phyloP scores from a whole-genome alignment of 805 yeast species.

The Lipomyces orientalis region DNA sequence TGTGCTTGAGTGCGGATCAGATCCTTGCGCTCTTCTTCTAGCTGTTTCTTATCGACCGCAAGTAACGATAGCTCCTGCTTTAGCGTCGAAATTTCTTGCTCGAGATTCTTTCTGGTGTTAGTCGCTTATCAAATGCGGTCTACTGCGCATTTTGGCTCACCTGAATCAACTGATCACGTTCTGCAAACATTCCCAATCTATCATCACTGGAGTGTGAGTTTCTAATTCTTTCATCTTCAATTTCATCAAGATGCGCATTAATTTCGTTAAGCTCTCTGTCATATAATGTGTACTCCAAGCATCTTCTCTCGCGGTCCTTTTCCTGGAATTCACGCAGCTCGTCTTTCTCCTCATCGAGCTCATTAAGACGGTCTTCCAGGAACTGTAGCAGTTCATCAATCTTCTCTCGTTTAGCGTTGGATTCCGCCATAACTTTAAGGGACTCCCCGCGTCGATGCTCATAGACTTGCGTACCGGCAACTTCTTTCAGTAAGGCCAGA shows the following conservation, averaged over 20 bases:
- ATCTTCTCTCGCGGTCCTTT: constrained; percentile 69
- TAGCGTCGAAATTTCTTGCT: constrained; percentile 52
- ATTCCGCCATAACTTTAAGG: constrained; percentile 73
- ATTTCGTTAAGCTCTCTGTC: constrained; percentile 76
- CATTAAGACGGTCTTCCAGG: constrained; percentile 69
- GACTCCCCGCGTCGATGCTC: constrained; percentile 82
- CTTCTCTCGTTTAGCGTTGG: constrained; percentile 70
- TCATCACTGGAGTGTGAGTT: constrained; percentile 59
- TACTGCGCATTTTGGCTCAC: not conserved
- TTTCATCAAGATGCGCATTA: constrained; percentile 61
- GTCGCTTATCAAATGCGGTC: not conserved
- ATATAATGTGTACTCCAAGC: constrained; percentile 73
- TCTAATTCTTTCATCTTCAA: constrained; percentile 63
- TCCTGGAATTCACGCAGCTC: constrained; percentile 74
- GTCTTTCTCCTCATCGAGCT: constrained; percentile 78
- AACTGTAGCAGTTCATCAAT: constrained; percentile 75
- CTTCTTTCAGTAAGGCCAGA: constrained; percentile 78
- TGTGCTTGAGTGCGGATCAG: constrained; percentile 51
- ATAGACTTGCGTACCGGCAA: constrained; percentile 92
- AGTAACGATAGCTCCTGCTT: constrained; percentile 58
- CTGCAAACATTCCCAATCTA: constrained; percentile 61
- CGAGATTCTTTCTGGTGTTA: constrained; percentile 16
- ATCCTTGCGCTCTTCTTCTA: constrained; percentile 54
- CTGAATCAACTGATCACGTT: constrained; percentile 55
- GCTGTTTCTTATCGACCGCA: constrained; percentile 62